Evolutionary conservation across 2,329 filamentous ascomycete species (phyloP).

Genomic region (Thelonectria rubi): DNA sequence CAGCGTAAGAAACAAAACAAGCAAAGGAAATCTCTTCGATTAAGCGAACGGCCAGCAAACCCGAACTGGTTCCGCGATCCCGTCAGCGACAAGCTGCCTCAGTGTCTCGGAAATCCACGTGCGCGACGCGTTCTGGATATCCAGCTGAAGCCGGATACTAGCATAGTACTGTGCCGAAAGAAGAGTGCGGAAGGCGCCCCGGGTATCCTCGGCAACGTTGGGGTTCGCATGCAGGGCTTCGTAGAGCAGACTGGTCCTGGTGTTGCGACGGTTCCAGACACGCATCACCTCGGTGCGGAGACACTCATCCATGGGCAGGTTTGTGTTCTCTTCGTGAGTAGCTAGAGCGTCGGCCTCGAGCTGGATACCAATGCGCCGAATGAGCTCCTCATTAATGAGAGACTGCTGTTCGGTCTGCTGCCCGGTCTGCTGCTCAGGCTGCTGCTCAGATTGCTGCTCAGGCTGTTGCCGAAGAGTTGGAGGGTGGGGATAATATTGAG

Average conservation of each 20-base stretch:
- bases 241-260: conserved; percentile 4
- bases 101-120: conserved; percentile 12
- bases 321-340: conserved; percentile 1
- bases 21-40: not conserved
- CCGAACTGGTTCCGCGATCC: not conserved
- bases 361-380: conserved; percentile 14
- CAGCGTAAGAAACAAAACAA: not conserved
- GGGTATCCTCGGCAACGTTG: not conserved
- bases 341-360: conserved; percentile 17
- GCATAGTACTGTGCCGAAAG: conserved; percentile 13
- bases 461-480: not conserved
- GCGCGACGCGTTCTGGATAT: conserved; percentile 8
- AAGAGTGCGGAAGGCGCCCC: conserved; percentile 10
- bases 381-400: conserved; percentile 1
- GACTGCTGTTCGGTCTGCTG: not conserved
- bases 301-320: conserved; percentile 19
- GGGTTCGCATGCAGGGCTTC: not conserved
- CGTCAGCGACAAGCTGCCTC: conserved; percentile 5
- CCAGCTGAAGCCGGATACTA: conserved; percentile 12
- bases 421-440: not conserved
- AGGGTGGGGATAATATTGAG: not conserved
- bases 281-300: conserved; percentile 16
- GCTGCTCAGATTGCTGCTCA: not conserved
- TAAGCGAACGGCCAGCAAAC: not conserved
- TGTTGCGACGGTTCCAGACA: conserved; percentile 18